Percentiles rank a stretch among this genome's conserved stretches.
These are phyloP conservation scores for Herpetomonas muscarum DNA, from an alignment of 208 protist species.

Conservation along the genomic window DNA sequence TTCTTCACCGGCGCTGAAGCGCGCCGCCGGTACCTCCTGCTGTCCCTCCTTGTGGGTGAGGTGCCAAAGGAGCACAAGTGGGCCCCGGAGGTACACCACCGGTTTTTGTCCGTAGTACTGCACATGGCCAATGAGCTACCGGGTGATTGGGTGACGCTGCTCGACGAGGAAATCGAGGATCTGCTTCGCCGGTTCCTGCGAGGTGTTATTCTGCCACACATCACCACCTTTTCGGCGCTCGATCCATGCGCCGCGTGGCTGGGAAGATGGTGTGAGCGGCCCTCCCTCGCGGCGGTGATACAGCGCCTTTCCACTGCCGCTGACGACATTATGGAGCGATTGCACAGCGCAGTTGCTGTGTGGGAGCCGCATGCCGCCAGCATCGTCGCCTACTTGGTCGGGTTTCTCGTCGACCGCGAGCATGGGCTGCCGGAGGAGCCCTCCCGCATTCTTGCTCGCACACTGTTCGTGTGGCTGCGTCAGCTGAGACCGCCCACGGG, in stretches of 20 bases:
- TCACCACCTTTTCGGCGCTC: conserved; percentile 11
- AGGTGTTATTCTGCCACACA: conserved; percentile 25
- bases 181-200: conserved; percentile 30
- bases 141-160: conserved; percentile 32
- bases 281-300: conserved; percentile 19
- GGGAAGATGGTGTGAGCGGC: conserved; percentile 23
- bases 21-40: background rate
- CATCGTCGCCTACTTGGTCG: too few species aligned
- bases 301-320: conserved; percentile 4
- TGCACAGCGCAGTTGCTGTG: too few species aligned
- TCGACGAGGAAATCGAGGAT: conserved; percentile 29
- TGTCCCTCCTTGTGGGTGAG: conserved; percentile 4
- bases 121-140: conserved; percentile 16
- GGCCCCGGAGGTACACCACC: too few species aligned
- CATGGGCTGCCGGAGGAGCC: too few species aligned
- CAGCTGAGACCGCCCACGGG: too few species aligned
- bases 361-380: too few species aligned
- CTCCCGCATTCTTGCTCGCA: too few species aligned
- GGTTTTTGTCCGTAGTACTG: conserved; percentile 16
- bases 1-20: conserved; percentile 12
- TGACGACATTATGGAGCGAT: background rate
- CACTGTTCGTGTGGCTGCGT: too few species aligned
- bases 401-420: too few species aligned
- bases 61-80: too few species aligned
- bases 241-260: conserved; percentile 52